Evolutionary conservation across 495 filamentous ascomycete species (phyloP), one percentile per base, ranked within the genome.

Genomic region (Neurospora discreta): DNA sequence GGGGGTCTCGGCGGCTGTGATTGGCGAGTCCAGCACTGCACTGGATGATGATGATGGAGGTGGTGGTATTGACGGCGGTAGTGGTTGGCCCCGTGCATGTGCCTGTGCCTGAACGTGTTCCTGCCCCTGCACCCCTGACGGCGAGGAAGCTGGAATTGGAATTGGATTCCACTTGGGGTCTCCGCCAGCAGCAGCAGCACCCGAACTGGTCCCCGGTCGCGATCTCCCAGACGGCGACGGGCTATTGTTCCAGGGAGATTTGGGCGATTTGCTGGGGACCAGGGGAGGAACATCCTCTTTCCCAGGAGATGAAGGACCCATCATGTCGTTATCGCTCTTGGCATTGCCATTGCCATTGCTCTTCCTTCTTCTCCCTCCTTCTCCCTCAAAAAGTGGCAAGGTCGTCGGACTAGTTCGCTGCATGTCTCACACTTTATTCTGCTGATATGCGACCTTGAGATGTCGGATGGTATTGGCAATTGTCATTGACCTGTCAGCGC

Each of bases 381-480:
- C 74, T 70, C 74, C 33, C 33, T 6, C 80, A 78, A 82, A 83
- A 72, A 81, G 74, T 74, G 79, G 80, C 70, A 79, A 81, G 68
- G 79, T 78, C 69, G 78, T 78, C 72, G 82, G 79, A 70, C 79
- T 79, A 18, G 79, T 75, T 75, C 77, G 78, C 80, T 82, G 82
- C 82, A 83, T 85, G 79, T 77, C 79, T 79, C 69, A 70, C 40
- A 41, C 30, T 69, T 68, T 65, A 52, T 70, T 46, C 20, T n/a
- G 69, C 18, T 26, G 16, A 20, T 40, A 39, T 9, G 38, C 38
- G 9, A 39, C 38, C 38, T 39, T 39, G 11, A 39, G 11, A 58
- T 36, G 46, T 58, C 46, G 46, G 18, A 60, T n/a, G n/a, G n/a
- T 60, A 60, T 30, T 36, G 33, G 33, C 33, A 36, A 36, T 36